Percentiles rank a stretch among this genome's conserved stretches.
These are phyloP conservation scores for Paspalum notatum DNA, from an alignment of 176 grass and related monocot species.

Conservation along the genomic window DNA sequence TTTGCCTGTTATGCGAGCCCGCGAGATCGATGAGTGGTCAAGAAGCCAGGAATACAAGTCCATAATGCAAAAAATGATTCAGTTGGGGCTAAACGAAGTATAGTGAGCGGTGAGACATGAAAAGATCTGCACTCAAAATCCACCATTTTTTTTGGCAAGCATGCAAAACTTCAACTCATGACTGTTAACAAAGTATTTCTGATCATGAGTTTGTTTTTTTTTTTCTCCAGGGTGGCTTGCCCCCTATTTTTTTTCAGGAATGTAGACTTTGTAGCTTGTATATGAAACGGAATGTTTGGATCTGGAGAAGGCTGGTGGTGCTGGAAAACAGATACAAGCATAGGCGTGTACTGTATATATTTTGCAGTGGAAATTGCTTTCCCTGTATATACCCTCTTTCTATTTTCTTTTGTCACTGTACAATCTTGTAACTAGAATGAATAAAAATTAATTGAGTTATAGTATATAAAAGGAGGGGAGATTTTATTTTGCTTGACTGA, in stretches of 20 bases:
- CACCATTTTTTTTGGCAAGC: neutral
- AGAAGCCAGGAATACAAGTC: slow-evolving; percentile 71
- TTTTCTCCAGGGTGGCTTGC: neutral
- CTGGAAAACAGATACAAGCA: slow-evolving; percentile 17
- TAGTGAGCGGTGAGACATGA: neutral
- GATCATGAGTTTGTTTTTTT: neutral
- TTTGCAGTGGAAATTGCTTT: neutral
- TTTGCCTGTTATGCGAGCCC: slow-evolving; percentile 81
- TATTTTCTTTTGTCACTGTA: neutral
- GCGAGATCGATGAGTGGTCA: slow-evolving; percentile 88
- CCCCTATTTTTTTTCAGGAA: slow-evolving; percentile 21
- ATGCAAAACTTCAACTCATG: neutral
- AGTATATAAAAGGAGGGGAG: neutral
- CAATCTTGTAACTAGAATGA: neutral
- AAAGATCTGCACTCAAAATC: neutral
- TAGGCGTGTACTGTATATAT: slow-evolving; percentile 9
- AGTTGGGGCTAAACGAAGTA: neutral
- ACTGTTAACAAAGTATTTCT: neutral
- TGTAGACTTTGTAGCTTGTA: neutral
- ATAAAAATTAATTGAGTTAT: neutral
- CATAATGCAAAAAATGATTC: slow-evolving; percentile 45
- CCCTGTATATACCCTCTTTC: neutral
- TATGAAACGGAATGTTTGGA: neutral
- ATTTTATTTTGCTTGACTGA: neutral
- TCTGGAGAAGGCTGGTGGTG: neutral